Evolutionary conservation across 2,329 filamentous ascomycete species (phyloP).

Genomic region (Diplodia intermedia): DNA sequence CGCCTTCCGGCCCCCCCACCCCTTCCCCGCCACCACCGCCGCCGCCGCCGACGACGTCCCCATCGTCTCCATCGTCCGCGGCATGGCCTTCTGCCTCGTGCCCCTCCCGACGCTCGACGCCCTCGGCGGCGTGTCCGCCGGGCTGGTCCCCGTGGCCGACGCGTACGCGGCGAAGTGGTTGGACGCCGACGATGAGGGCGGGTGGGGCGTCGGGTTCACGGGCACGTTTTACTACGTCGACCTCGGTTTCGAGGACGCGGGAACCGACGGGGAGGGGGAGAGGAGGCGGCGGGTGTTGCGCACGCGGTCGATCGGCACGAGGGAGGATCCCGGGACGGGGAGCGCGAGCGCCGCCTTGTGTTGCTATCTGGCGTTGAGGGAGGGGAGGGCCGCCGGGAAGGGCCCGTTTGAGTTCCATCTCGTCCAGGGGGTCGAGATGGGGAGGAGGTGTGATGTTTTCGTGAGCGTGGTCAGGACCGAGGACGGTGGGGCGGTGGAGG

Average conservation of each 20-base stretch:
- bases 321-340: constrained; percentile 61
- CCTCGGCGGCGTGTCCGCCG: constrained; percentile 56
- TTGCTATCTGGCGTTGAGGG: constrained; percentile 52
- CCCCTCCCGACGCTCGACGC: constrained; percentile 66
- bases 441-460: constrained; percentile 56
- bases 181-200: constrained; percentile 57
- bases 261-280: not conserved
- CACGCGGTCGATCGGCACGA: constrained; percentile 65
- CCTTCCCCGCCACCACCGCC: constrained; percentile 23
- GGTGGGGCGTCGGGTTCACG: constrained; percentile 62
- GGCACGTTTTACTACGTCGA: constrained; percentile 67
- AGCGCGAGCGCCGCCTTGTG: constrained; percentile 57
- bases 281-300: constrained; percentile 49
- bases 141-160: constrained; percentile 52
- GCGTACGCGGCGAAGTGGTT: constrained; percentile 46
- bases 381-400: constrained; percentile 38
- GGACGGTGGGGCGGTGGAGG: constrained; percentile 45
- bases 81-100: constrained; percentile 74
- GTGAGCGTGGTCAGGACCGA: constrained; percentile 55
- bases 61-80: constrained; percentile 67
- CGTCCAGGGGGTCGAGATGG: constrained; percentile 60
- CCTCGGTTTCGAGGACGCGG: constrained; percentile 36
- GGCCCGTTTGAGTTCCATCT: constrained; percentile 16
- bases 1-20: constrained; percentile 39
- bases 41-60: constrained; percentile 38